phyloP scores from a whole-genome alignment of 169 alveolate genomes.

The Cryptosporidium sp. region DNA sequence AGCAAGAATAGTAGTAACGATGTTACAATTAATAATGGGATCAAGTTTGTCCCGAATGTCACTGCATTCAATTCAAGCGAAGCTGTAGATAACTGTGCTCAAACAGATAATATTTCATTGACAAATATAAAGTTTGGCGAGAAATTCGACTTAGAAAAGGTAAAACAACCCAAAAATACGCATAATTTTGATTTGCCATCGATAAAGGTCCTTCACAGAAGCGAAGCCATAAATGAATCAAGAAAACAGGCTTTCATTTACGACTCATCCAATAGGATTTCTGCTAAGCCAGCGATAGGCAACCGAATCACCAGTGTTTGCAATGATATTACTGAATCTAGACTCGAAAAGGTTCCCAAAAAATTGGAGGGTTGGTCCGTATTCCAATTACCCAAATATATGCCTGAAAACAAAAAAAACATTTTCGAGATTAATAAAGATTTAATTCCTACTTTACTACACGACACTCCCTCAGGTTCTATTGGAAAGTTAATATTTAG shows the following conservation, averaged over 20 bases:
- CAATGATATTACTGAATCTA: background rate
- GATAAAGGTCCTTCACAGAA: background rate
- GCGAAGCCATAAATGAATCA: background rate
- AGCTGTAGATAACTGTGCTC: background rate
- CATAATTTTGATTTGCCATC: background rate
- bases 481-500: constrained; percentile 37
- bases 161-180: background rate
- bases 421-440: background rate
- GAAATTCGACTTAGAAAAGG: background rate
- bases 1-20: background rate
- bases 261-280: background rate
- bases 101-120: background rate
- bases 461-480: constrained; percentile 62
- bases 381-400: constrained; percentile 50
- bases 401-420: constrained; percentile 16
- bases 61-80: constrained; percentile 6
- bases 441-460: constrained; percentile 19
- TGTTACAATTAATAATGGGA: background rate
- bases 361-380: constrained; percentile 25
- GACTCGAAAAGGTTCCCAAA: background rate
- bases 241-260: background rate
- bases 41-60: constrained; percentile 45
- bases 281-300: background rate
- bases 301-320: background rate
- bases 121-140: background rate